phyloP scores from a whole-genome alignment of 331 rosid genomes.

The Acacia pycnantha region DNA sequence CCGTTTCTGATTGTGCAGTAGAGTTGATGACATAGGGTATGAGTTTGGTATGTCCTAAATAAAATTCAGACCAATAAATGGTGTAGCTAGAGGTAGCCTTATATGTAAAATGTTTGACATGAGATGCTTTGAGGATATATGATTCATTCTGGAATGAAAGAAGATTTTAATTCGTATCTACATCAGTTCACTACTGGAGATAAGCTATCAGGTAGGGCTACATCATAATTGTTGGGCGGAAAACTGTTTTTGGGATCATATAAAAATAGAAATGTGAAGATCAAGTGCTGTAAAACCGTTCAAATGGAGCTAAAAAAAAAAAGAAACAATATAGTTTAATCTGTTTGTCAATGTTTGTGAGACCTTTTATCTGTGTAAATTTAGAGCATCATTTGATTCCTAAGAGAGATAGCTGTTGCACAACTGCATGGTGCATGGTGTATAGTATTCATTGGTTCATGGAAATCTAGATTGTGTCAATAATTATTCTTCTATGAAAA shows the following conservation, averaged over 20 bases:
- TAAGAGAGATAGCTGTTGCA: neutral
- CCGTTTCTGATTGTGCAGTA: neutral
- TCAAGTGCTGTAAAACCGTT: neutral
- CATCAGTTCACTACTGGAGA: constrained; percentile 13
- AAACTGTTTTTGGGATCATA: neutral
- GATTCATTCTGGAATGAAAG: neutral
- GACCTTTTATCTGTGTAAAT: neutral
- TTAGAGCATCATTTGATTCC: neutral
- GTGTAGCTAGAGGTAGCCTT: constrained; percentile 2
- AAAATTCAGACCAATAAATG: constrained; percentile 14
- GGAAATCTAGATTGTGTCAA: constrained; percentile 1
- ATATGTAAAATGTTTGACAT: neutral
- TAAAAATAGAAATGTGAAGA: neutral
- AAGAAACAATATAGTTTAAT: neutral
- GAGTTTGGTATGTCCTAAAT: constrained; percentile 16
- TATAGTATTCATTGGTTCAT: neutral
- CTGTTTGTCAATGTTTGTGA: neutral
- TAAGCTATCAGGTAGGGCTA: neutral
- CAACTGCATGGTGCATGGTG: neutral
- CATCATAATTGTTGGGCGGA: neutral
- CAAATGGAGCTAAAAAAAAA: neutral
- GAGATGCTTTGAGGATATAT: neutral
- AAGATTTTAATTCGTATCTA: neutral
- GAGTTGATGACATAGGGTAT: neutral
- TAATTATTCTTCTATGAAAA: constrained; percentile 9